Base-by-base conservation (phyloP, 2,329 filamentous ascomycete species). In the Lithohypha guttulata region DNA sequence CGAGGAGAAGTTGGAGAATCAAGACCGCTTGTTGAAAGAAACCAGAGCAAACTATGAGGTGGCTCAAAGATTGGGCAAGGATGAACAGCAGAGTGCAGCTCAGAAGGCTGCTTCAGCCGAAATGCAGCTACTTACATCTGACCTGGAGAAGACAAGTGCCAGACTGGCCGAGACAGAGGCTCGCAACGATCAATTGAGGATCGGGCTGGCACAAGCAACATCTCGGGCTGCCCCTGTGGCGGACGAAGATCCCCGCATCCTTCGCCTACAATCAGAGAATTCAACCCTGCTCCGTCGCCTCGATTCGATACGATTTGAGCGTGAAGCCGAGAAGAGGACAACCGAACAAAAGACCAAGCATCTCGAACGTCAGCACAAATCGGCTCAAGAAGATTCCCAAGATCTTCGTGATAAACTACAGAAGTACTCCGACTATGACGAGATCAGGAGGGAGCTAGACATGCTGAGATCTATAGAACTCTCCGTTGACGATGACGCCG, bases 41-140 rank as follows among this genome's bases (percentile, higher is more conserved):
- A 77, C 96, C 56, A 96, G 95, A 63, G 91, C 91, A 18, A 95
- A 79, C 64, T 95, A 95, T 56, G 91, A 98, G 61, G 91, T 98
- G 39, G 91, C 84, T 31, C 87, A 96, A 59, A 75, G 91, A 35
- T 68, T 98, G 35, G 80, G 81, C 22, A 73, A 75, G 37, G 64
- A 64, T 7, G 77, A 81, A 14, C 63, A 66, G 13, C 72, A 73
- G 18, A 62, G 55, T 13, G 68, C 68, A 19, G 70, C 72, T 18
- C 75, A 71, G 21, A 75, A 79, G 42, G 82, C 91, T 36, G 82
- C 83, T 3, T 84, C 77, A 52, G 91, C 89, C 9, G 91, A 98
- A 61, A 70, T 98, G 43, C 91, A 96, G 51, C 89, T 98, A 67
- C 80, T 94, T 41, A 81, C 82, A 54, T 82, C 86, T 0, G 91